Percentiles rank a stretch among this genome's conserved stretches.
These are phyloP conservation scores for Colletotrichum orchidophilum DNA, from an alignment of 2,329 filamentous ascomycete genomes.

Conservation along the genomic window DNA sequence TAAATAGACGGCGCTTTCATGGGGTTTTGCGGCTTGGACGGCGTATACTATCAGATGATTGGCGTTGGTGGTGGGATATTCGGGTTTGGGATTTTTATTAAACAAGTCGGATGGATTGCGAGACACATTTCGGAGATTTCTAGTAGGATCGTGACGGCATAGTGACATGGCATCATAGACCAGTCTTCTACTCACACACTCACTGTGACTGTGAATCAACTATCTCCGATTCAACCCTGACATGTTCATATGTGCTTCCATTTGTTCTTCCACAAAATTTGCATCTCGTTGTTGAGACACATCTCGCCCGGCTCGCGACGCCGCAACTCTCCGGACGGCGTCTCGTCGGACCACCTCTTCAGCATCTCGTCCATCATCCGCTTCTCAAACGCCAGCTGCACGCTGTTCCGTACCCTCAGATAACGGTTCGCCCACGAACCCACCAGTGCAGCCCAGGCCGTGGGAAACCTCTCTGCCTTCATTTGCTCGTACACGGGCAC, in stretches of 20 bases:
- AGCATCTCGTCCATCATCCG: slow-evolving; percentile 43
- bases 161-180: slow-evolving; percentile 37
- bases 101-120: neutral
- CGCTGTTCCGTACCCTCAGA: slow-evolving; percentile 12
- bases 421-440: slow-evolving; percentile 50
- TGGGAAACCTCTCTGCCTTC: neutral
- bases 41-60: slow-evolving; percentile 13
- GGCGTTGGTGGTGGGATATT: slow-evolving; percentile 9
- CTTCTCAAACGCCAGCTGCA: slow-evolving; percentile 39
- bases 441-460: slow-evolving; percentile 38
- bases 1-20: slow-evolving; percentile 51
- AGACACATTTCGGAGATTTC: neutral
- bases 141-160: slow-evolving; percentile 9
- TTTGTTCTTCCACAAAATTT: slow-evolving; percentile 62
- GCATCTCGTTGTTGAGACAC: slow-evolving; percentile 67
- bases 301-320: slow-evolving; percentile 54
- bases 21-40: neutral
- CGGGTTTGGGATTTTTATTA: neutral
- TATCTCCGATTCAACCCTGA: neutral
- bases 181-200: slow-evolving; percentile 13
- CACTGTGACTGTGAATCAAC: neutral
- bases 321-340: slow-evolving; percentile 40
- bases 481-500: slow-evolving; percentile 46
- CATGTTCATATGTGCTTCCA: neutral
- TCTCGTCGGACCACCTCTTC: slow-evolving; percentile 46